These are phyloP conservation scores for Torrubiellomyces zombiae DNA, from an alignment of 2,329 filamentous ascomycete species.

Conservation along the genomic window DNA sequence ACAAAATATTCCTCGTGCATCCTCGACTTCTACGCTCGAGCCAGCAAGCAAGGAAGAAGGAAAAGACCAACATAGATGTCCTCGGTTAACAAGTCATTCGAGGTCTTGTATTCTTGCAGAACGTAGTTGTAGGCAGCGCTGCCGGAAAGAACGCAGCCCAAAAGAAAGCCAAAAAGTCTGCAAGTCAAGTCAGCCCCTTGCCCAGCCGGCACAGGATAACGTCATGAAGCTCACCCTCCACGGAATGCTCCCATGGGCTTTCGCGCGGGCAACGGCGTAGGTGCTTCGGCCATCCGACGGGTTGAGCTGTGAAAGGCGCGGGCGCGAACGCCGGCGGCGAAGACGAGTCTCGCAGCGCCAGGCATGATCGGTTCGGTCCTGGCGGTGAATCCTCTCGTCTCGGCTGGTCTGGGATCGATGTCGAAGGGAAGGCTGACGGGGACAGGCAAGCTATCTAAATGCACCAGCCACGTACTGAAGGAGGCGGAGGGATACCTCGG, in stretches of 20 bases:
- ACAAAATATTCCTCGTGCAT: background rate
- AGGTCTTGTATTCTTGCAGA: constrained; percentile 80
- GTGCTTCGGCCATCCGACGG: constrained; percentile 26
- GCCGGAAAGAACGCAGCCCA: constrained; percentile 66
- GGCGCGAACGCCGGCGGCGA: constrained; percentile 18
- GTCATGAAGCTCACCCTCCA: constrained; percentile 32
- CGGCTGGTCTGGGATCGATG: no score
- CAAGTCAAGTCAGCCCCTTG: no score
- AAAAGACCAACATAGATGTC: constrained; percentile 77
- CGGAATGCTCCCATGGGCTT: constrained; percentile 45
- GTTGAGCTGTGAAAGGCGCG: constrained; percentile 34
- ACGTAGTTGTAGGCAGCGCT: constrained; percentile 82
- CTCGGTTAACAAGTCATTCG: constrained; percentile 84
- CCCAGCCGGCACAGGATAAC: background rate
- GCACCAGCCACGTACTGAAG: no score
- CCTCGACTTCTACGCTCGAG: no score
- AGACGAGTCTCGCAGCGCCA: constrained; percentile 25
- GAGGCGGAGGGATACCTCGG: no score
- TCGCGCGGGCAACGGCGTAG: constrained; percentile 33
- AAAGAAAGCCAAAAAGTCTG: constrained; percentile 81
- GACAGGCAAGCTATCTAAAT: no score
- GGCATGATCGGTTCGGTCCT: no score
- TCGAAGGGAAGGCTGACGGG: no score
- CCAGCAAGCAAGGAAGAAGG: background rate
- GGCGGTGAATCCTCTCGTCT: no score